Evolutionary conservation across 2,329 filamentous ascomycete genomes (phyloP).

Genomic region (Neofusicoccum laricinum): DNA sequence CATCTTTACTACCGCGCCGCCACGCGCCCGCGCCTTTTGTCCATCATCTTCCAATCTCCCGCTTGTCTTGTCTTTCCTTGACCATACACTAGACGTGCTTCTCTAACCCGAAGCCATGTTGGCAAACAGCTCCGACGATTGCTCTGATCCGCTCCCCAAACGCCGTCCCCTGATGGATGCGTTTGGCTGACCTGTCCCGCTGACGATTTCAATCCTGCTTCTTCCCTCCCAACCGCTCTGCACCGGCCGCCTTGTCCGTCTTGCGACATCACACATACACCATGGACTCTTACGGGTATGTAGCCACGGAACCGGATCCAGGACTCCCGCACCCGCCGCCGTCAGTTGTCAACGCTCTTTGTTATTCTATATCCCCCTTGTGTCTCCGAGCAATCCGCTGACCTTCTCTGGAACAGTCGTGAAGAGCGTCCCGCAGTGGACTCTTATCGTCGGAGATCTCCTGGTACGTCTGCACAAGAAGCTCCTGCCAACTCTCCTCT

Average conservation of each 20-base stretch:
- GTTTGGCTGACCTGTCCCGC: conserved; percentile 12
- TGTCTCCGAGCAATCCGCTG: neutral
- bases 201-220: neutral
- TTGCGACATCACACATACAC: neutral
- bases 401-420: conserved; percentile 41
- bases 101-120: conserved; percentile 40
- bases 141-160: conserved; percentile 25
- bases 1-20: conserved; percentile 13
- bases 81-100: conserved; percentile 27
- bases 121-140: conserved; percentile 40
- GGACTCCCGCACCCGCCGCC: neutral
- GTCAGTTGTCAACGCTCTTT: conserved; percentile 13
- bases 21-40: conserved; percentile 18
- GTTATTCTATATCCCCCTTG: neutral
- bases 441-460: conserved; percentile 60
- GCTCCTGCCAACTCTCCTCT: neutral
- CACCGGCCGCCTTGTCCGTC: neutral
- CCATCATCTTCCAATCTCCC: conserved; percentile 25
- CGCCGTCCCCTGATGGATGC: conserved; percentile 24
- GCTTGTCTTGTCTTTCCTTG: conserved; percentile 29
- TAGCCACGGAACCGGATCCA: conserved; percentile 11
- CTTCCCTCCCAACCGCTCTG: neutral
- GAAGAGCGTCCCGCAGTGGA: conserved; percentile 44
- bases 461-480: conserved; percentile 56
- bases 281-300: conserved; percentile 41